Evolutionary conservation across 225 moss, liverwort and hornwort species (phyloP).

Genomic region (Bryoerythrophyllum caledonicum): DNA sequence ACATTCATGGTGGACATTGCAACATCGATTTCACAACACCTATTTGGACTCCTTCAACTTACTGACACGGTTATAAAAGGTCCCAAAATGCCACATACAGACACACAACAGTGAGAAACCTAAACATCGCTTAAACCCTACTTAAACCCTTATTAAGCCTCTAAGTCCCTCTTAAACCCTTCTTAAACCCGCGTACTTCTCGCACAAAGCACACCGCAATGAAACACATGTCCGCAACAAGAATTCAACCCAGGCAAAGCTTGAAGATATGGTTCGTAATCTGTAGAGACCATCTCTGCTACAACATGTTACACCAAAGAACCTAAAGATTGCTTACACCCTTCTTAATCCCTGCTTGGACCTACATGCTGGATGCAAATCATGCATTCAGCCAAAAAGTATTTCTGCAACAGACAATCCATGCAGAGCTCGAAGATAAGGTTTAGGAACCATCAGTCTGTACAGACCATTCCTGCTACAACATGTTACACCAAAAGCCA

Average conservation of each 20-base stretch:
- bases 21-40: neutral
- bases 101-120: neutral
- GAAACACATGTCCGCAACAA: neutral
- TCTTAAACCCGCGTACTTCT: no score
- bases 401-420: neutral
- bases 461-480: neutral
- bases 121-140: slow-evolving; percentile 11
- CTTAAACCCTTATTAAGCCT: slow-evolving; percentile 21
- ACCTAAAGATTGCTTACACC: slow-evolving; percentile 7
- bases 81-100: neutral
- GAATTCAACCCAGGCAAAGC: neutral
- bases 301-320: no score
- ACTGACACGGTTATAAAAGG: neutral
- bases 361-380: no score
- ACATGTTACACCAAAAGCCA: neutral
- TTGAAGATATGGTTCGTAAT: neutral
- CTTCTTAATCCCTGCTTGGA: slow-evolving; percentile 2
- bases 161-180: neutral
- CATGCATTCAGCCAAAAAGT: neutral
- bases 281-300: neutral
- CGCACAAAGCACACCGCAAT: neutral
- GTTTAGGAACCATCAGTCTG: neutral
- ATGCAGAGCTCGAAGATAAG: neutral
- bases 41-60: neutral
- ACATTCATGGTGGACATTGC: neutral